These are phyloP conservation scores for Lathyrus sativus DNA, from an alignment of 306 rosid species.

Conservation along the genomic window DNA sequence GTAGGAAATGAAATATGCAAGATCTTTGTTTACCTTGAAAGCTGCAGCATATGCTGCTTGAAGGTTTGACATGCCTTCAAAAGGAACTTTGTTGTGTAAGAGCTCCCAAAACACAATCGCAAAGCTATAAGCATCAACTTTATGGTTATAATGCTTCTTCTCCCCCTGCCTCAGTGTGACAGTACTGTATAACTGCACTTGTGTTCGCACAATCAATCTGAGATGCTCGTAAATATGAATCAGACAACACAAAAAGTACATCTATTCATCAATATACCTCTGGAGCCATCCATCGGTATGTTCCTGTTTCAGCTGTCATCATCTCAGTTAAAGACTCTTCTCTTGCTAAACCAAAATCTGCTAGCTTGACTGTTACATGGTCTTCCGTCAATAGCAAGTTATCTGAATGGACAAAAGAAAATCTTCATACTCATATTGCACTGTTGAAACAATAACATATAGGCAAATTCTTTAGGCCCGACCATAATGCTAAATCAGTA, in stretches of 20 bases:
- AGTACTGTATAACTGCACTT: slow-evolving; percentile 82
- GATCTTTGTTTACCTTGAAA: slow-evolving; percentile 62
- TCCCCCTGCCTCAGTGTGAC: slow-evolving; percentile 96
- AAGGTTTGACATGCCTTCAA: slow-evolving; percentile 98
- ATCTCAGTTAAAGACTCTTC: slow-evolving; percentile 93
- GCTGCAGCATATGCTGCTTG: slow-evolving; percentile 99
- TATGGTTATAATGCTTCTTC: slow-evolving; percentile 95
- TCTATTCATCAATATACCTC: slow-evolving; percentile 60
- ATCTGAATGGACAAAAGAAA: slow-evolving; percentile 54
- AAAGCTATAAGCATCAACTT: slow-evolving; percentile 93
- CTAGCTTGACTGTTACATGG: slow-evolving; percentile 78
- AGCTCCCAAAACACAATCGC: slow-evolving; percentile 98
- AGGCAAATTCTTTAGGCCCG: neutral
- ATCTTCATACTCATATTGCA: slow-evolving; percentile 33
- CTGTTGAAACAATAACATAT: slow-evolving; percentile 15
- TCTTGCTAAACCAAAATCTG: slow-evolving; percentile 96
- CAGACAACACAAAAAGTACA: slow-evolving; percentile 22
- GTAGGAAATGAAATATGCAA: neutral
- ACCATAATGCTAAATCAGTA: neutral
- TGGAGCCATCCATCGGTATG: slow-evolving; percentile 99
- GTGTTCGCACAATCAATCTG: slow-evolving; percentile 32
- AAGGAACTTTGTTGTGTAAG: slow-evolving; percentile 87
- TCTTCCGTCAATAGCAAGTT: slow-evolving; percentile 83
- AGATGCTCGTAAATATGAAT: slow-evolving; percentile 8
- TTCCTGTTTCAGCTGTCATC: slow-evolving; percentile 98